Base-by-base conservation (phyloP, 306 rosid genomes). In the Cotoneaster glaucophyllus region DNA sequence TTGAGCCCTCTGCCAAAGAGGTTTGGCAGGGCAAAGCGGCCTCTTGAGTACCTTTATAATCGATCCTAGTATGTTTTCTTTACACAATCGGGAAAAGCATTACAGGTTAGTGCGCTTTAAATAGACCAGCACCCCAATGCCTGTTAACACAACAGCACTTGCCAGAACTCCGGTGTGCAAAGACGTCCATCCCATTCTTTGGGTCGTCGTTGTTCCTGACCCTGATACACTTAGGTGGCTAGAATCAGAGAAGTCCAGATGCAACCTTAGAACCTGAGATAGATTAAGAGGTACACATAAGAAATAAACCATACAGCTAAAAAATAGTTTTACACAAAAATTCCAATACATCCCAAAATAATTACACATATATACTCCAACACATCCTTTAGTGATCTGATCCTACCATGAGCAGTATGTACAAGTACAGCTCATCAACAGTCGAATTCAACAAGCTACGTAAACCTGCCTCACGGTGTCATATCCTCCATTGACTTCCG, bases 231-330 rank as follows among this genome's bases (percentile, higher is more conserved):
- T 70, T 70, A 66, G 70, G 69, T 80, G 84, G 54, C 70, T 57
- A 43, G 85, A 85, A 75, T 84, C 84, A 6, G 78, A 75, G 56
- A 75, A 87, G 53, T 92, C 97, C 90, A 95, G 81, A 83, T 92
- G 90, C 86, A 95, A 79, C 83, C 88, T 95, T 74, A 95, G 79
- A 64, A 86, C 90, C 98, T 95, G 91, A 70, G 79, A 87, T 24
- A 65, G 50, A 54, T 67, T 67, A 70, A 56, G 54, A 43, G 41
- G 64, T 17, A 57, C 39, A 64, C 26, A 32, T 19, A 34, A 65
- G 48, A 25, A 72, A 41, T 69, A 66, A 69, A 43, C 57, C 19
- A 37, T 34, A 11, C 56, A 64, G 57, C 29, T 4, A 21, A 39
- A 14, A 24, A 56, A 19, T 48, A 18, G 53, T 48, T 4, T 48